These are phyloP conservation scores for Quercus bicolor DNA, from an alignment of 306 rosid genomes.

Conservation along the genomic window DNA sequence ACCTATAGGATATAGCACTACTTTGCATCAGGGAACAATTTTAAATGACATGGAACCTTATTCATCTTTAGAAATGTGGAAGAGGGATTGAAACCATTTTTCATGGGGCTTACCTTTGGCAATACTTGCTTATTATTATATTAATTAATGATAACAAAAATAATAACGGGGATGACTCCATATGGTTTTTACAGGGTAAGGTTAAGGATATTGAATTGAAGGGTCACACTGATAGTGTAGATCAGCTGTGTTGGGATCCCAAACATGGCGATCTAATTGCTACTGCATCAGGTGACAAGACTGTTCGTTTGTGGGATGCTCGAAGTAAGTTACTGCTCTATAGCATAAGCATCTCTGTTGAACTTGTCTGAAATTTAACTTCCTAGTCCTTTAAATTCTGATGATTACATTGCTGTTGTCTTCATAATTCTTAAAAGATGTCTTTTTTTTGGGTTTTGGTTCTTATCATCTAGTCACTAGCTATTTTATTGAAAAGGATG, in stretches of 20 bases:
- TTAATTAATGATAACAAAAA: background rate
- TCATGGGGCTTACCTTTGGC: background rate
- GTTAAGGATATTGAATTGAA: constrained; percentile 84
- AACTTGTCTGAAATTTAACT: too few species aligned
- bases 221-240: constrained; percentile 98
- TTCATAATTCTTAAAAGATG: too few species aligned
- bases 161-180: background rate
- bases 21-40: too few species aligned
- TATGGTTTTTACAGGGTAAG: constrained; percentile 53
- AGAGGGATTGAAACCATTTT: too few species aligned
- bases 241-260: constrained; percentile 99
- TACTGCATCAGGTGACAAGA: constrained; percentile 95
- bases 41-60: too few species aligned
- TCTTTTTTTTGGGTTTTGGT: too few species aligned
- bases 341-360: background rate
- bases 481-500: too few species aligned
- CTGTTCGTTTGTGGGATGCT: constrained; percentile 95
- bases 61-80: too few species aligned
- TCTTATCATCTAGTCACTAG: too few species aligned
- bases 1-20: too few species aligned
- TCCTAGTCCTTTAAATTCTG: too few species aligned
- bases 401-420: too few species aligned
- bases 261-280: constrained; percentile 89
- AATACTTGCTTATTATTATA: background rate
- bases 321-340: constrained; percentile 62